These are phyloP conservation scores for Eleusine indica DNA, from an alignment of 176 grass and related monocot genomes.

Conservation along the genomic window DNA sequence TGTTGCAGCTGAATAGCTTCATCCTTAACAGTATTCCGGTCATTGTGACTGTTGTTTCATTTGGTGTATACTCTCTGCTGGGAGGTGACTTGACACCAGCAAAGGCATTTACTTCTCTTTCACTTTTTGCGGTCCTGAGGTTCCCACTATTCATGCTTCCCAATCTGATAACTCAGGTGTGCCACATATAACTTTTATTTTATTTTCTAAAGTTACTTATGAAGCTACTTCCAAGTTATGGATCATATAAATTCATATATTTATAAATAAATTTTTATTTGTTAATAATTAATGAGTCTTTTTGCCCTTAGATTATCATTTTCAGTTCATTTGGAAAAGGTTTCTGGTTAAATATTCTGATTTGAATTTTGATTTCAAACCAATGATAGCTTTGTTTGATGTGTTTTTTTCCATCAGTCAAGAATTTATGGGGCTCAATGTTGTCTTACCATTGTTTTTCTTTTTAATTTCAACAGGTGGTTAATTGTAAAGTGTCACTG, in stretches of 20 bases:
- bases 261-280: neutral
- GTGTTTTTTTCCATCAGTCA: slow-evolving; percentile 1
- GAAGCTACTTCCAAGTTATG: slow-evolving; percentile 16
- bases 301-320: neutral
- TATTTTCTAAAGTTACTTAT: slow-evolving; percentile 31
- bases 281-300: neutral
- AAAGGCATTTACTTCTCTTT: slow-evolving; percentile 98
- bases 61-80: slow-evolving; percentile 87
- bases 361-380: slow-evolving; percentile 4
- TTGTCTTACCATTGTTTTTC: slow-evolving; percentile 28
- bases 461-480: slow-evolving; percentile 65
- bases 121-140: slow-evolving; percentile 91
- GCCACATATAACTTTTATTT: slow-evolving; percentile 7
- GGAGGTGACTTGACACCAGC: slow-evolving; percentile 95
- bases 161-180: slow-evolving; percentile 98
- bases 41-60: slow-evolving; percentile 85
- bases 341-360: neutral
- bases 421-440: neutral
- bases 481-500: slow-evolving; percentile 93
- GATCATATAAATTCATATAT: neutral
- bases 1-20: slow-evolving; percentile 95
- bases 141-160: slow-evolving; percentile 96
- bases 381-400: slow-evolving; percentile 14
- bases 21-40: slow-evolving; percentile 96
- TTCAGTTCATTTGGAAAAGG: slow-evolving; percentile 12